Evolutionary conservation across 1,284 basidiomycete species (phyloP), one percentile per base, ranked within the genome.

Genomic region (Cryptococcus amylolentus): DNA sequence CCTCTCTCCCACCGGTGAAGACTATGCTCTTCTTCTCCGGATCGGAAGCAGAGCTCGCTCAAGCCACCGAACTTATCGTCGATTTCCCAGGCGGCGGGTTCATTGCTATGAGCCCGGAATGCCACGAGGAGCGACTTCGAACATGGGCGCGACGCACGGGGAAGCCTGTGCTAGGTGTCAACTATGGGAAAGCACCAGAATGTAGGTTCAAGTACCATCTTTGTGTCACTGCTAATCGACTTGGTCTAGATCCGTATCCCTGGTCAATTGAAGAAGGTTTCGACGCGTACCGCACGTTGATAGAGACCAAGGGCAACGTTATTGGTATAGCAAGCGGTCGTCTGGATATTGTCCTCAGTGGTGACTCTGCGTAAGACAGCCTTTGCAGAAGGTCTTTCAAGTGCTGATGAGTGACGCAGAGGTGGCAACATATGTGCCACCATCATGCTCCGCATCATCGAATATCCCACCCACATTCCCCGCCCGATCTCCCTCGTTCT

Each of bases 41-140:
- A 5, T 82, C 85, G 10, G 85, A 87, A 61, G 77, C 80, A 16
- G 84, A 89, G 61, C 81, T 98, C 38, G 79, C 80, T 35, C 80
- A 82, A 43, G 80, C 86, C 4, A 88, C 85, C 14, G 89, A 95
- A 63, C 80, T 97, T 20, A 86, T 96, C 47, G 79, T 96, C 27
- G 95, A 98, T 73, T 87, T 91, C 61, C 93, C 94, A 20, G 95
- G 95, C 7, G 95, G 95, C 9, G 95, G 95, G 0, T 98, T 97
- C 76, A 87, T 98, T 51, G 89, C 90, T 39, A 97, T 98, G 93
- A 85, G 83, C 13, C 94, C 94, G 1, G 87, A 89, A 65, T 92
- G 97, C 76, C 95, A 97, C 67, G 93, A 96, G 77, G 95, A 98
- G 71, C 83, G 95, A n/a, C 80, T 98, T 48, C 81, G 89, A 50